These are phyloP conservation scores for Leishmania aethiopica DNA, from an alignment of 208 protist species.

Conservation along the genomic window DNA sequence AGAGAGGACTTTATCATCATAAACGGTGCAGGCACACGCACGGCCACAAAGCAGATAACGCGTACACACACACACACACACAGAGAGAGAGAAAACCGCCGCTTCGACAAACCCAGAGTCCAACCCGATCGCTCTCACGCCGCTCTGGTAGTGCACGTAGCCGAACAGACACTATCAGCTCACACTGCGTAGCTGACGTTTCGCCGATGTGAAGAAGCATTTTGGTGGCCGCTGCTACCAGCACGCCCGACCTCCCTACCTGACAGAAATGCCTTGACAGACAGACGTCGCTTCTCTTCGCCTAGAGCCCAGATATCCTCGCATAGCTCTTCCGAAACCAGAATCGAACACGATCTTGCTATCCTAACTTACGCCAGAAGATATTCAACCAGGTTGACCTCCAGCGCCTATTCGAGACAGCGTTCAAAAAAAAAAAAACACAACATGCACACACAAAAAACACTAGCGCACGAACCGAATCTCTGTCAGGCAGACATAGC, in stretches of 20 bases:
- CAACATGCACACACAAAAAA: slow-evolving; percentile 51
- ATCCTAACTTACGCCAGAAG: too few species aligned
- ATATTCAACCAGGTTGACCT: too few species aligned
- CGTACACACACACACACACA: neutral
- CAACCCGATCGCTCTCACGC: neutral
- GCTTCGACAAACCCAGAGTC: neutral
- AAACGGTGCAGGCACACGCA: neutral
- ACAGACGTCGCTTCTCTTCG: too few species aligned
- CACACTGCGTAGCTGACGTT: slow-evolving; percentile 38
- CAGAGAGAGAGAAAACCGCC: neutral
- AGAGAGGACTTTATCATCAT: slow-evolving; percentile 40
- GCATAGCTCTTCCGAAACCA: too few species aligned
- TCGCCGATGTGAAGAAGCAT: too few species aligned
- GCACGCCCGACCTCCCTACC: too few species aligned
- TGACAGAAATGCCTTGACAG: too few species aligned
- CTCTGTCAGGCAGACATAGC: too few species aligned
- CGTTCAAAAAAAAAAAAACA: neutral
- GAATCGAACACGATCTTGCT: too few species aligned
- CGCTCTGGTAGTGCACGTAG: slow-evolving; percentile 37
- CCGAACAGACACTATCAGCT: slow-evolving; percentile 26
- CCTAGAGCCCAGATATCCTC: too few species aligned
- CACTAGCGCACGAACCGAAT: neutral
- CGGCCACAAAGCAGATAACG: neutral
- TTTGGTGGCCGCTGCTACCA: too few species aligned
- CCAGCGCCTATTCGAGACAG: neutral